phyloP scores from a whole-genome alignment of 352 stramenopile species.

The Blastocystis sp. region DNA sequence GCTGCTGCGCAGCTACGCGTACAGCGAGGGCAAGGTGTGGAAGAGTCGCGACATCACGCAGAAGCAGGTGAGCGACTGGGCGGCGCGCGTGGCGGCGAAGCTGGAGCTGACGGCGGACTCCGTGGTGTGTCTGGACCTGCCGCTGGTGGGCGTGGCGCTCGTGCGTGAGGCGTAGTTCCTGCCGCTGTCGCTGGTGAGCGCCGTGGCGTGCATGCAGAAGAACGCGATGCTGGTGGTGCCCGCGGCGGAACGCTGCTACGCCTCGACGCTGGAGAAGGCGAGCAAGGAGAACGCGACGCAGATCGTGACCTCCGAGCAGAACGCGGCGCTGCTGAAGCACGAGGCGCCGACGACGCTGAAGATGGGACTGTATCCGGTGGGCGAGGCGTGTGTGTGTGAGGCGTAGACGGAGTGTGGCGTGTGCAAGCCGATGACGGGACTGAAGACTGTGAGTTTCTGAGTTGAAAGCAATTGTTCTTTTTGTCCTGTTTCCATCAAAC shows the following conservation, averaged over 20 bases:
- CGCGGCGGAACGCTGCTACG: not conserved
- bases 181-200: conserved; percentile 28
- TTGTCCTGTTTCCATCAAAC: not conserved
- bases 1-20: conserved; percentile 43
- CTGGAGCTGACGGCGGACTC: conserved; percentile 25
- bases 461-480: conserved; percentile 62
- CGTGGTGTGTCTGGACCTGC: conserved; percentile 24
- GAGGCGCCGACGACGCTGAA: not conserved
- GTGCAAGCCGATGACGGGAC: conserved; percentile 39
- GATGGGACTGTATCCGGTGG: conserved; percentile 49
- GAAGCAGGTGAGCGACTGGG: conserved; percentile 35
- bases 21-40: conserved; percentile 12
- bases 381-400: not conserved
- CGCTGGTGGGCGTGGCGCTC: not conserved
- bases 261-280: not conserved
- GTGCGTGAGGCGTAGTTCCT: not conserved
- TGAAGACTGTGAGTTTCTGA: conserved; percentile 40
- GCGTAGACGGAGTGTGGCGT: conserved; percentile 50
- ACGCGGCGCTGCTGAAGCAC: not conserved
- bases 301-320: not conserved
- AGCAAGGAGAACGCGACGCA: conserved; percentile 24
- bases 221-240: conserved; percentile 45
- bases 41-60: conserved; percentile 42
- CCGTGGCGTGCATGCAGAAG: conserved; percentile 7
- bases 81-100: not conserved